A percentile compares a stretch with the other conserved stretches of the same genome.
Conservation (phyloP, 1,284 basidiomycete genomes). For the Sphagnurus paluster region DNA sequence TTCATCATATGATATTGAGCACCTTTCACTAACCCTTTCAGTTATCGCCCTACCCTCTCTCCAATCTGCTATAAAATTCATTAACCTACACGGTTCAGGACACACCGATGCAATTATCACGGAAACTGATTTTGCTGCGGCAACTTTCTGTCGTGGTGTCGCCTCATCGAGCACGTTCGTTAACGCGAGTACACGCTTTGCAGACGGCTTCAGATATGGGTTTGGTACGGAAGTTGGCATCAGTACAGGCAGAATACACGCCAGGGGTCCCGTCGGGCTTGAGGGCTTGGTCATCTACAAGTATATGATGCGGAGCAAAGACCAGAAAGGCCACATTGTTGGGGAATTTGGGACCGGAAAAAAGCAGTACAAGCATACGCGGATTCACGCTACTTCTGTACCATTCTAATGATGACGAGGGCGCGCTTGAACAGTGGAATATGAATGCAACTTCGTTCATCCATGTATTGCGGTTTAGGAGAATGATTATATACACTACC, state of each 20-base stretch:
- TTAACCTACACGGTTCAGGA: constrained; percentile 92
- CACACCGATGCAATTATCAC: constrained; percentile 96
- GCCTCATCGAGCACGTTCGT: constrained; percentile 93
- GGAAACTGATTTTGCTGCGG: constrained; percentile 67
- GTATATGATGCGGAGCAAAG: constrained; percentile 83
- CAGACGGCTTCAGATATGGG: constrained; percentile 96
- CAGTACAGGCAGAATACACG: constrained; percentile 95
- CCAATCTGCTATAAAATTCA: constrained; percentile 78
- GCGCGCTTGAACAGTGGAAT: too few species aligned
- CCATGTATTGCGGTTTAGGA: too few species aligned
- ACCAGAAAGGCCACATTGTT: constrained; percentile 73
- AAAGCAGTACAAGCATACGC: constrained; percentile 74
- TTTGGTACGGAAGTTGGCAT: constrained; percentile 99
- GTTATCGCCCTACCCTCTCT: constrained; percentile 77
- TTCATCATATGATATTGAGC: constrained; percentile 84
- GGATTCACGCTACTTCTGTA: constrained; percentile 45
- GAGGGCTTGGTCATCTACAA: constrained; percentile 96
- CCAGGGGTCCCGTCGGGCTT: constrained; percentile 93
- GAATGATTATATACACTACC: too few species aligned
- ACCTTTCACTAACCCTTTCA: constrained; percentile 82
- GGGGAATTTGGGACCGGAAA: constrained; percentile 81
- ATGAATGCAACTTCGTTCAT: too few species aligned
- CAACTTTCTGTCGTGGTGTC: constrained; percentile 82
- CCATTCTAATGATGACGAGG: constrained; percentile 45
- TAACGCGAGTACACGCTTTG: constrained; percentile 94